These are phyloP conservation scores for Xerocomus spinulosus DNA, from an alignment of 768 basidiomycete species.

Conservation along the genomic window DNA sequence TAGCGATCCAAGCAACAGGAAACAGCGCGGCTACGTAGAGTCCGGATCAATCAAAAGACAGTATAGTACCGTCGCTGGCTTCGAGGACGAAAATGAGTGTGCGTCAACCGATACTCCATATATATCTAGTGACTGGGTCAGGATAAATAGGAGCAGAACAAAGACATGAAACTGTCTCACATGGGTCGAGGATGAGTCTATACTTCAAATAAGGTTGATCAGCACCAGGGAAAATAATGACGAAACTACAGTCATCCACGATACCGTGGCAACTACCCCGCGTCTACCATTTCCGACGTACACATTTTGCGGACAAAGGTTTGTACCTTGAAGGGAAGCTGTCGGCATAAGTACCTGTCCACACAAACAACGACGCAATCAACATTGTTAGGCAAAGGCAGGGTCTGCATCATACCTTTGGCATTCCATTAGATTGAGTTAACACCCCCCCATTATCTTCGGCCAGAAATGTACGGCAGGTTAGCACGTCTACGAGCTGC, in stretches of 20 bases:
- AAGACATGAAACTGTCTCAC: not conserved
- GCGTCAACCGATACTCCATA: no score
- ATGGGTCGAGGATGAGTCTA: not conserved
- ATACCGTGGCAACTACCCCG: not conserved
- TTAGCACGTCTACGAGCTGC: constrained; percentile 49
- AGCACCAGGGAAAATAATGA: constrained; percentile 3
- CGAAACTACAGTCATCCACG: constrained; percentile 8
- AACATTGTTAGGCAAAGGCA: not conserved
- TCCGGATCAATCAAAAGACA: constrained; percentile 2
- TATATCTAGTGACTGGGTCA: no score
- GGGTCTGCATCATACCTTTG: constrained; percentile 32
- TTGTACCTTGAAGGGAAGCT: constrained; percentile 20
- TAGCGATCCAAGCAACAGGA: constrained; percentile 5
- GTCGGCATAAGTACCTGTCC: constrained; percentile 35
- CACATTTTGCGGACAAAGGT: constrained; percentile 16
- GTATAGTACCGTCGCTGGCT: constrained; percentile 3
- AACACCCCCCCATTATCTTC: constrained; percentile 40
- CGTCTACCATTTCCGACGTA: constrained; percentile 3
- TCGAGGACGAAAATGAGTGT: not conserved
- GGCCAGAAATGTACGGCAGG: constrained; percentile 38
- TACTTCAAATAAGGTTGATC: constrained; percentile 7
- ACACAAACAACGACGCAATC: not conserved
- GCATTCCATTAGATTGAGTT: constrained; percentile 42
- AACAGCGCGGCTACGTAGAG: not conserved
- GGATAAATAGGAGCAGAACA: no score